Conservation (phyloP, 495 filamentous ascomycete genomes). For the Articulospora tetracladia region DNA sequence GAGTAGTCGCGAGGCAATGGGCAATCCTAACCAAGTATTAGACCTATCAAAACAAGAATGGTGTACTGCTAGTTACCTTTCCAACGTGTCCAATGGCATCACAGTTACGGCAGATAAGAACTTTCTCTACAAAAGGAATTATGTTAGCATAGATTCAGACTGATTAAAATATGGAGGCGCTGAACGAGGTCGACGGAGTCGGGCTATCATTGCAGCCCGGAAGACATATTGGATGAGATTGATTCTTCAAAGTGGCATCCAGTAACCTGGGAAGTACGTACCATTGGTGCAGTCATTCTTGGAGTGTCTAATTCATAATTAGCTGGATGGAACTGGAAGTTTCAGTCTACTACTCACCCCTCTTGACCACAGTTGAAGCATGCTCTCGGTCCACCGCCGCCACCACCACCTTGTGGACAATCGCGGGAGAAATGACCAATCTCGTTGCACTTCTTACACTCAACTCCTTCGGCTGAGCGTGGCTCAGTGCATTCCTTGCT, state of each 20-base stretch:
- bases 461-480: conserved; percentile 65
- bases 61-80: conserved; percentile 19
- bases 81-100: conserved; percentile 66
- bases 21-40: conserved; percentile 50
- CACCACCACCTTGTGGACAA: conserved; percentile 55
- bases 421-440: conserved; percentile 80
- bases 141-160: not conserved
- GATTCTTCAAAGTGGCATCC: no score
- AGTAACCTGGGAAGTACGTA: no score
- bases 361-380: conserved; percentile 25
- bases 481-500: conserved; percentile 46
- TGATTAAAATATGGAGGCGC: no score
- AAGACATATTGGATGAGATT: no score
- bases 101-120: conserved; percentile 65
- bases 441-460: conserved; percentile 74
- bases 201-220: no score
- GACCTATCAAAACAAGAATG: no score
- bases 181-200: no score
- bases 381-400: conserved; percentile 15
- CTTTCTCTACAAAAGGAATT: conserved; percentile 21
- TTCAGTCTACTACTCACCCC: conserved; percentile 3
- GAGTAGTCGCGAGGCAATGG: conserved; percentile 65
- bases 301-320: conserved; percentile 25
- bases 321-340: not conserved
- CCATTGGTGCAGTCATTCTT: conserved; percentile 39